phyloP scores from a whole-genome alignment of 179 eudicot genomes.

The Gypsophila paniculata region DNA sequence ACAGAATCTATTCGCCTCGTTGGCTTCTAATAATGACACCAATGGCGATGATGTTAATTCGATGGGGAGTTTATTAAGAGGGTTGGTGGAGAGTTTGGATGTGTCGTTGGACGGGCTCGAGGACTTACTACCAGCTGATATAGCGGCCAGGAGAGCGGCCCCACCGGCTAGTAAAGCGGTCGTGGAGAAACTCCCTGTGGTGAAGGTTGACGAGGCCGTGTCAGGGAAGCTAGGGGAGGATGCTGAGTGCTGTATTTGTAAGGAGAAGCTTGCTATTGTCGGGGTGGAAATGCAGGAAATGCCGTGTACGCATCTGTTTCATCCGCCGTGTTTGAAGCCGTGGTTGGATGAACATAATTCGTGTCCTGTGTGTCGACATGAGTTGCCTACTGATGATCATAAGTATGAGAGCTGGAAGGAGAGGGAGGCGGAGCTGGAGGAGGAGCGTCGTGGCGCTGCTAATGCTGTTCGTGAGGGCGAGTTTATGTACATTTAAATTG shows the following conservation, averaged over 20 bases:
- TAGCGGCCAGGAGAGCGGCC: constrained; percentile 36
- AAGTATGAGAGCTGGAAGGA: constrained; percentile 56
- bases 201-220: constrained; percentile 47
- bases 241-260: constrained; percentile 80
- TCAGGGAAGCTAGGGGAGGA: constrained; percentile 57
- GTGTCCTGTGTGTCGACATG: constrained; percentile 87
- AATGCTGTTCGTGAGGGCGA: constrained; percentile 93
- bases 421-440: constrained; percentile 47
- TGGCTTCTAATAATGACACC: constrained; percentile 29
- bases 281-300: constrained; percentile 85
- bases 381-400: constrained; percentile 87
- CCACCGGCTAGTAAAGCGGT: constrained; percentile 93
- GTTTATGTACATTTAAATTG: constrained; percentile 71
- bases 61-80: constrained; percentile 39
- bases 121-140: constrained; percentile 26
- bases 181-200: constrained; percentile 75
- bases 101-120: constrained; percentile 38
- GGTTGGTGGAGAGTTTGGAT: constrained; percentile 55
- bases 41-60: background rate
- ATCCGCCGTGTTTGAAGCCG: constrained; percentile 87
- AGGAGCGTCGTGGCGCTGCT: constrained; percentile 89
- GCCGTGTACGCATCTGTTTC: constrained; percentile 88
- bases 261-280: constrained; percentile 57
- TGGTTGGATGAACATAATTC: constrained; percentile 96
- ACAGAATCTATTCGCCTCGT: constrained; percentile 52